Conservation (phyloP, 1,284 basidiomycete species). For the Apiotrichum porosum region DNA sequence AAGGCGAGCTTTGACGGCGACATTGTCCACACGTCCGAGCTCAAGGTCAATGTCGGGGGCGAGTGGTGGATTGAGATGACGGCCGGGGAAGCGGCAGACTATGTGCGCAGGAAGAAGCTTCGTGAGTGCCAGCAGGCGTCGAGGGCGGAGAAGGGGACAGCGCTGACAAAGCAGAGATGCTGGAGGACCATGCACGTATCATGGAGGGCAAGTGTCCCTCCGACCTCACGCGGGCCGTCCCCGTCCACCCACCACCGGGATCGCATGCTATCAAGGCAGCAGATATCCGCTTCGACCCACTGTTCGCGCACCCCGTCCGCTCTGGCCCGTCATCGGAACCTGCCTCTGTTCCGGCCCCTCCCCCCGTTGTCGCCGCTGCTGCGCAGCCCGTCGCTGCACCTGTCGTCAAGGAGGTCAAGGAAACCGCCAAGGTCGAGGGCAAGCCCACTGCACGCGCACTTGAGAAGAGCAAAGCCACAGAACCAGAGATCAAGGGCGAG, state of each 20-base stretch:
- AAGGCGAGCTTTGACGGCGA: constrained; percentile 35
- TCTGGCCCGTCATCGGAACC: background rate
- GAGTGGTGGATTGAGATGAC: constrained; percentile 43
- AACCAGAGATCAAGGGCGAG: constrained; percentile 1
- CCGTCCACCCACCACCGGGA: too few species aligned
- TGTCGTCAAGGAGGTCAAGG: too few species aligned
- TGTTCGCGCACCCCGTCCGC: constrained; percentile 5
- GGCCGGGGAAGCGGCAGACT: constrained; percentile 32
- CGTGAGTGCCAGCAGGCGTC: constrained; percentile 20
- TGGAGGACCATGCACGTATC: constrained; percentile 23
- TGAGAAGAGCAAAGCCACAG: background rate
- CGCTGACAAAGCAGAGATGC: constrained; percentile 10
- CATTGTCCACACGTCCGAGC: constrained; percentile 31
- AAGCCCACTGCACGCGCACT: background rate
- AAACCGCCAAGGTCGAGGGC: too few species aligned
- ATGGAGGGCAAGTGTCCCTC: constrained; percentile 13
- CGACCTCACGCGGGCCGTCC: too few species aligned
- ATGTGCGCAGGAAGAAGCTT: constrained; percentile 27
- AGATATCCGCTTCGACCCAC: constrained; percentile 8
- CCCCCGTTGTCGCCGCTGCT: too few species aligned
- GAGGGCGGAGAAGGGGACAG: background rate
- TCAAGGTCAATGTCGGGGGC: constrained; percentile 33
- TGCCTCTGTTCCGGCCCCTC: background rate
- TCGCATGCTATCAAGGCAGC: background rate
- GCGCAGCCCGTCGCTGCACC: too few species aligned